Evolutionary conservation across 108 stramenopile species (phyloP).

Genomic region (Pseudonitzschia multiseries): DNA sequence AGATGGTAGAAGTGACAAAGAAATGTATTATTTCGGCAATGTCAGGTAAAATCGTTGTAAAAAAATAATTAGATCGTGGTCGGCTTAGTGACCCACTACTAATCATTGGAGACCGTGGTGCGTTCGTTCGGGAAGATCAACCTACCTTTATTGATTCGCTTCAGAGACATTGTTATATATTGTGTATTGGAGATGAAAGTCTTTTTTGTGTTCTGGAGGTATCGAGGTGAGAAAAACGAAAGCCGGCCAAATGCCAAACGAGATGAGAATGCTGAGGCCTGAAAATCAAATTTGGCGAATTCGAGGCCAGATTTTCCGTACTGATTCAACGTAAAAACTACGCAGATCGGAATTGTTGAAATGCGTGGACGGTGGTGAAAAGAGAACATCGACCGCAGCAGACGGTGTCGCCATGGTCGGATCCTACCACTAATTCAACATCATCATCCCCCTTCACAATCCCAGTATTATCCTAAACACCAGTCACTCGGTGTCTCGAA

Average conservation of each 20-base stretch:
- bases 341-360: constrained; percentile 2
- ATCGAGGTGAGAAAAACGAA: neutral
- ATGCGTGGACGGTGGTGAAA: neutral
- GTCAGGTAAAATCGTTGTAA: neutral
- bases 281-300: constrained; percentile 12
- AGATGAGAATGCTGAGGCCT: neutral
- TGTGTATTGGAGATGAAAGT: neutral
- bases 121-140: neutral
- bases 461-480: neutral
- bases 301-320: neutral
- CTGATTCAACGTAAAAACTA: neutral
- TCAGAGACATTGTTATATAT: constrained; percentile 72
- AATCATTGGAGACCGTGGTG: neutral
- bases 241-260: too few relatives aligned
- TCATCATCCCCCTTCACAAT: neutral
- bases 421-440: neutral
- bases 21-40: constrained; percentile 8
- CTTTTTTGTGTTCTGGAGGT: neutral
- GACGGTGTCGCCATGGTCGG: too few relatives aligned
- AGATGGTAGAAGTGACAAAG: constrained; percentile 3
- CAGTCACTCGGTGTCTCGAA: neutral
- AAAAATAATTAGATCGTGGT: neutral
- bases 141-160: constrained; percentile 90
- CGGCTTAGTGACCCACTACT: neutral
- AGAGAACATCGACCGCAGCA: neutral